Evolutionary conservation across 805 yeast species (phyloP).

Genomic region (Yarrowia sp.): DNA sequence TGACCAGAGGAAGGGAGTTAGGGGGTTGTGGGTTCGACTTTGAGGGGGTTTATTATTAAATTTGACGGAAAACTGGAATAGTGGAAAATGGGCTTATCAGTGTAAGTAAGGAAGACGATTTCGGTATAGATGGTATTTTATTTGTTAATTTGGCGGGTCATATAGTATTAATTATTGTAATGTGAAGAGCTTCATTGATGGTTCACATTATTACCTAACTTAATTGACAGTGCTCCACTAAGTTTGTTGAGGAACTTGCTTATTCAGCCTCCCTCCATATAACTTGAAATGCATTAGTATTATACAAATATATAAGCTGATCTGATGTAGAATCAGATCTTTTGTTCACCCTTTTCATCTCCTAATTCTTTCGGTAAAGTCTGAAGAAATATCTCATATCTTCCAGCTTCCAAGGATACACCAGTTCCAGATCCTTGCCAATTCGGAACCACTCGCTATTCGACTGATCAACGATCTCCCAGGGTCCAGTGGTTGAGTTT

Average conservation of each 20-base stretch:
- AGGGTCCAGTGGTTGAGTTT: slow-evolving; percentile 55
- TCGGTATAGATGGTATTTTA: too few species aligned
- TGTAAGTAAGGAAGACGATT: too few species aligned
- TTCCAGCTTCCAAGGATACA: slow-evolving; percentile 74
- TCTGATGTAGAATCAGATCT: not conserved
- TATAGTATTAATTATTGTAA: too few species aligned
- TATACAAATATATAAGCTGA: not conserved
- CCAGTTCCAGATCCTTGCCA: slow-evolving; percentile 53
- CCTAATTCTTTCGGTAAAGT: slow-evolving; percentile 60
- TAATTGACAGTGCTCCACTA: too few species aligned
- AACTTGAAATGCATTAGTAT: slow-evolving; percentile 13
- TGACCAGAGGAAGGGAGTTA: not conserved
- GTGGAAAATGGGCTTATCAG: too few species aligned
- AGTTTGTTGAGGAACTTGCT: too few species aligned
- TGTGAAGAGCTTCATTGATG: too few species aligned
- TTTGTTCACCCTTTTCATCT: not conserved
- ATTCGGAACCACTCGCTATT: slow-evolving; percentile 86
- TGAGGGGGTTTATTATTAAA: too few species aligned
- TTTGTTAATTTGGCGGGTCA: too few species aligned
- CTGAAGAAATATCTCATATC: slow-evolving; percentile 88
- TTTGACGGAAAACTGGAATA: too few species aligned
- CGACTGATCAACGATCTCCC: slow-evolving; percentile 69
- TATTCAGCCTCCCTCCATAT: too few species aligned
- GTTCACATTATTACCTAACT: too few species aligned
- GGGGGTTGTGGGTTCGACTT: not conserved